Percentiles rank a stretch among this genome's conserved stretches.
Conservation (phyloP, 306 rosid genomes). For the Arachis stenosperma region DNA sequence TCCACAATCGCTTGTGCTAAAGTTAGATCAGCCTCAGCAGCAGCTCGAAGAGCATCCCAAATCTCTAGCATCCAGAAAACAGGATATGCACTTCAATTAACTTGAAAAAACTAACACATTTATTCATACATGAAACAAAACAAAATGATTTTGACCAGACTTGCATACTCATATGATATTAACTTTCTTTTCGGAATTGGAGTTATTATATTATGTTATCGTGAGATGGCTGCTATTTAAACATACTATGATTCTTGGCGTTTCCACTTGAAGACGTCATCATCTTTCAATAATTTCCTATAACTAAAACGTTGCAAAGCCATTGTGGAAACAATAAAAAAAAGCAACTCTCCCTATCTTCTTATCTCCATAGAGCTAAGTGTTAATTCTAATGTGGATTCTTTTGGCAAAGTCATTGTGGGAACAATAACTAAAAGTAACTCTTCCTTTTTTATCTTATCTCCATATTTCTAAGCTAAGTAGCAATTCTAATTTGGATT, state of each 20-base stretch:
- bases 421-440: slow-evolving; percentile 29
- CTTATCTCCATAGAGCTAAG: neutral
- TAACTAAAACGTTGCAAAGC: neutral
- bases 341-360: slow-evolving; percentile 3
- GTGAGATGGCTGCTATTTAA: slow-evolving; percentile 15
- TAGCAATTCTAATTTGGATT: slow-evolving; percentile 12
- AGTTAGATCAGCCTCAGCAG: slow-evolving; percentile 87
- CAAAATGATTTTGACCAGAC: slow-evolving; percentile 8
- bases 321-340: slow-evolving; percentile 24
- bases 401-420: slow-evolving; percentile 4
- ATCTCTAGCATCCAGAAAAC: slow-evolving; percentile 67
- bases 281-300: neutral
- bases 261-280: neutral
- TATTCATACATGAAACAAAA: slow-evolving; percentile 18
- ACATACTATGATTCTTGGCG: neutral
- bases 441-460: slow-evolving; percentile 5
- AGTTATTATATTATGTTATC: neutral
- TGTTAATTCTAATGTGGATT: slow-evolving; percentile 14
- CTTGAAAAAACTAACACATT: slow-evolving; percentile 5
- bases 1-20: slow-evolving; percentile 95
- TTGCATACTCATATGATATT: slow-evolving; percentile 10
- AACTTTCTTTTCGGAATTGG: neutral
- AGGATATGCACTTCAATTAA: slow-evolving; percentile 35
- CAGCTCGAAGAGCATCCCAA: slow-evolving; percentile 99
- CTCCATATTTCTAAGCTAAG: neutral